These are phyloP conservation scores for Chaetomium sp. DNA, from an alignment of 2,329 filamentous ascomycete species.

Conservation along the genomic window DNA sequence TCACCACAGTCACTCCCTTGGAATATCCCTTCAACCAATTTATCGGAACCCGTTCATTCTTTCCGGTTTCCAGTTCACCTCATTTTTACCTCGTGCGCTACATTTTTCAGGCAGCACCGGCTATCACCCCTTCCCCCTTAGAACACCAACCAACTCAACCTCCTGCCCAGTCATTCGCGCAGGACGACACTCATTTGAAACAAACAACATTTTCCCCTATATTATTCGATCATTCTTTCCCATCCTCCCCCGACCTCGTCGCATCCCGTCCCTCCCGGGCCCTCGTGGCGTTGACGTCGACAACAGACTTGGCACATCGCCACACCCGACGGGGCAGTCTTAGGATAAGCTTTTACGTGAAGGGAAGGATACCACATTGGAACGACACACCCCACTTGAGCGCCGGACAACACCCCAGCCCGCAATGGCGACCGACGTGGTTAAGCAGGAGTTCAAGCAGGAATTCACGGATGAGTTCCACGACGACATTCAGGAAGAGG, in stretches of 20 bases:
- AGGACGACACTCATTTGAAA: slow-evolving; percentile 45
- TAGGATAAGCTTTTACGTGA: neutral
- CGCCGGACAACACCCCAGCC: slow-evolving; percentile 14
- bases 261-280: neutral
- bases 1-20: slow-evolving; percentile 57
- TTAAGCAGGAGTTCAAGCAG: slow-evolving; percentile 33
- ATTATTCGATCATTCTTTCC: slow-evolving; percentile 21
- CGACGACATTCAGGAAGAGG: slow-evolving; percentile 30
- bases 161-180: slow-evolving; percentile 33
- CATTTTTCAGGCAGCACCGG: slow-evolving; percentile 27
- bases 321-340: neutral
- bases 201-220: slow-evolving; percentile 22
- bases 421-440: slow-evolving; percentile 36
- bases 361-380: slow-evolving; percentile 16
- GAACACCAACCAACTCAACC: slow-evolving; percentile 7
- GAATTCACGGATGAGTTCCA: slow-evolving; percentile 22
- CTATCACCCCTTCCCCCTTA: slow-evolving; percentile 15
- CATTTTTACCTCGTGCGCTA: slow-evolving; percentile 40
- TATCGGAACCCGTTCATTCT: slow-evolving; percentile 54
- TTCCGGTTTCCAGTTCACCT: slow-evolving; percentile 52
- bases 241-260: neutral
- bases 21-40: slow-evolving; percentile 43
- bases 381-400: slow-evolving; percentile 11
- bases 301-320: slow-evolving; percentile 4
- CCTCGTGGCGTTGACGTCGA: neutral